phyloP scores from a whole-genome alignment of 495 filamentous ascomycete genomes.

The Lasiosphaeris hirsuta region DNA sequence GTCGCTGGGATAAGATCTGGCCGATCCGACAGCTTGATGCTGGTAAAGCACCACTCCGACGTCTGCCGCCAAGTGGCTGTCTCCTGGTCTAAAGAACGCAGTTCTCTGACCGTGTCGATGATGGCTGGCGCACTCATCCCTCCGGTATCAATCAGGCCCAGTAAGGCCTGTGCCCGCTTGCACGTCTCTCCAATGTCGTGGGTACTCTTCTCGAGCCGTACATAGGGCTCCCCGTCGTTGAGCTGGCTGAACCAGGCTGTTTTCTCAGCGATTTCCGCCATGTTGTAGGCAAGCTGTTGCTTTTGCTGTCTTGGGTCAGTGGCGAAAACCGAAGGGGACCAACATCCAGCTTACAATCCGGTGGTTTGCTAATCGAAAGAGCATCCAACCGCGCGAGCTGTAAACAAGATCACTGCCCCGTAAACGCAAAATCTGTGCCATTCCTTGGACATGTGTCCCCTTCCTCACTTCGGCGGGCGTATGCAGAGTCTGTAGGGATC shows the following conservation, averaged over 20 bases:
- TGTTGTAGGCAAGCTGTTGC: conserved; percentile 26
- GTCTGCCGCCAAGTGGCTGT: conserved; percentile 23
- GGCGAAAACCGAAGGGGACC: too few species aligned
- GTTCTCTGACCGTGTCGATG: too few species aligned
- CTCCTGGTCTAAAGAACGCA: too few species aligned
- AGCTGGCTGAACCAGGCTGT: conserved; percentile 22
- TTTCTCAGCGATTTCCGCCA: conserved; percentile 22
- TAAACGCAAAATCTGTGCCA: conserved; percentile 36
- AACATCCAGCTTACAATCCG: conserved; percentile 16
- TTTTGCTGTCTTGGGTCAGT: conserved; percentile 18
- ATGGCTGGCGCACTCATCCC: too few species aligned
- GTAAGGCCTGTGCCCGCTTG: conserved; percentile 24
- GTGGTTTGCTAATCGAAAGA: conserved; percentile 34
- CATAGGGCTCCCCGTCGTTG: conserved; percentile 20
- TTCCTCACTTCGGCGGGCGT: conserved; percentile 14
- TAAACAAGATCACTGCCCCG: conserved; percentile 27
- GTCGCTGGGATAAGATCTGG: not conserved
- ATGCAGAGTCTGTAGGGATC: not conserved
- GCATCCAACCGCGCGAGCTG: conserved; percentile 28
- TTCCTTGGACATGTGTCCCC: conserved; percentile 31
- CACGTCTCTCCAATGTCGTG: conserved; percentile 27
- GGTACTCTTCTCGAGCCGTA: conserved; percentile 29
- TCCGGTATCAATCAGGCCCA: too few species aligned
- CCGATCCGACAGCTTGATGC: conserved; percentile 21
- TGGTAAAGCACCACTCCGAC: conserved; percentile 30